These are phyloP conservation scores for Penicillium maclennaniae DNA, from an alignment of 495 filamentous ascomycete species.

Conservation along the genomic window DNA sequence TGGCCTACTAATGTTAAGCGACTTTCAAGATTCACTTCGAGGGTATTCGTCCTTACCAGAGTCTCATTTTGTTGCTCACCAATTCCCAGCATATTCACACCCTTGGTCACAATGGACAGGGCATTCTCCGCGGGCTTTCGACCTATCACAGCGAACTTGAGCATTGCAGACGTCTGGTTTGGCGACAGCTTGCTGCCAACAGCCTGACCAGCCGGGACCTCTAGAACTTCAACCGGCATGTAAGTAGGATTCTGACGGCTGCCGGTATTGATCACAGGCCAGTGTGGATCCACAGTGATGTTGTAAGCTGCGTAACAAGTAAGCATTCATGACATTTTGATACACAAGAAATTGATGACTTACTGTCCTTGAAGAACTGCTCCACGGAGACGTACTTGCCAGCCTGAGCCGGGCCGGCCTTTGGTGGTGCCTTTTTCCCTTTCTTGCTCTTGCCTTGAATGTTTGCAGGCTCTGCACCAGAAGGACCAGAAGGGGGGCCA, in stretches of 20 bases:
- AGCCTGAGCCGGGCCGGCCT: constrained; percentile 29
- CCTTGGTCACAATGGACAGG: constrained; percentile 55
- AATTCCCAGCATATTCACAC: constrained; percentile 47
- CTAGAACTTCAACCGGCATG: constrained; percentile 63
- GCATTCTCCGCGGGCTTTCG: constrained; percentile 63
- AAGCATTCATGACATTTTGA: not conserved
- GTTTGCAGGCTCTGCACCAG: constrained; percentile 1
- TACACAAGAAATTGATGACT: constrained; percentile 13
- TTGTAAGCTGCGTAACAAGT: constrained; percentile 37
- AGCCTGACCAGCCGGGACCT: constrained; percentile 63
- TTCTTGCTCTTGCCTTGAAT: constrained; percentile 20
- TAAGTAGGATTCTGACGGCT: constrained; percentile 55
- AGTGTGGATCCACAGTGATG: constrained; percentile 30
- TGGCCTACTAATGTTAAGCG: constrained; percentile 19
- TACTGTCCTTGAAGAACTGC: constrained; percentile 49
- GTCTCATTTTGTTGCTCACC: constrained; percentile 23
- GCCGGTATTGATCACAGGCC: constrained; percentile 72
- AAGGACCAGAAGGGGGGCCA: not conserved
- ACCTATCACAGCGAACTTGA: constrained; percentile 57
- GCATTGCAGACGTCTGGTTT: constrained; percentile 60
- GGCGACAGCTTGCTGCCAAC: constrained; percentile 51
- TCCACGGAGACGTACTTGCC: constrained; percentile 47
- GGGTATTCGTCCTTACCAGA: constrained; percentile 21
- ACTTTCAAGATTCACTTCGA: not conserved
- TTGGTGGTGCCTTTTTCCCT: constrained; percentile 24